phyloP scores from a whole-genome alignment of 371 early-diverging fungal species.

The Circinella minor region DNA sequence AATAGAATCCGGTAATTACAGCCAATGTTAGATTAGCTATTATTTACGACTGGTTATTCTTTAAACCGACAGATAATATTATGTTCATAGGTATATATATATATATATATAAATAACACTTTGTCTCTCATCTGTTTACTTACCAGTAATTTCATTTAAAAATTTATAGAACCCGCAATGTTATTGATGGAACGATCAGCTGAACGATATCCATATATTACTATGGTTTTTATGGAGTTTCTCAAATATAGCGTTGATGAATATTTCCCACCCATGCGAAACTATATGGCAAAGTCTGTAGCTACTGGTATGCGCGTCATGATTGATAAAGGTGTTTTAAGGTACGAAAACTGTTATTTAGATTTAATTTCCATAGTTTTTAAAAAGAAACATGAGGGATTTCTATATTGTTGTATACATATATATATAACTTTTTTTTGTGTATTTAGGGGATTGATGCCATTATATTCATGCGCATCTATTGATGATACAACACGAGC shows the following conservation, averaged over 20 bases:
- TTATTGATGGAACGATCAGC: conserved; percentile 74
- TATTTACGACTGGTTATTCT: conserved; percentile 84
- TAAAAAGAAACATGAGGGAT: too few relatives aligned
- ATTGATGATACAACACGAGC: conserved; percentile 32
- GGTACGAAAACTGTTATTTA: conserved; percentile 26
- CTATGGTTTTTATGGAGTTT: conserved; percentile 69
- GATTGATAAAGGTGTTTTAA: conserved; percentile 69
- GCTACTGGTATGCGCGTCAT: conserved; percentile 61
- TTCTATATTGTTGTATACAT: neutral
- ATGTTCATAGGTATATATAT: conserved; percentile 71
- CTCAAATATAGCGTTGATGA: conserved; percentile 60
- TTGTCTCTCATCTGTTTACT: neutral
- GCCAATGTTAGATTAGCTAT: conserved; percentile 75
- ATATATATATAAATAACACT: neutral
- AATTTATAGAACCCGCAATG: conserved; percentile 68
- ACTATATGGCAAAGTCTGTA: conserved; percentile 55
- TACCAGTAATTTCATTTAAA: neutral
- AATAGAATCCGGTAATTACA: conserved; percentile 54
- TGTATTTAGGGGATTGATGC: conserved; percentile 30
- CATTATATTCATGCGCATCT: conserved; percentile 39
- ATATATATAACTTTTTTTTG: conserved; percentile 1
- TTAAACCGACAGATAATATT: conserved; percentile 67
- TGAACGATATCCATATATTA: conserved; percentile 69
- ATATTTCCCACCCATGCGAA: conserved; percentile 60
- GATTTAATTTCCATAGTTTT: too few relatives aligned